Evolutionary conservation across 2,329 filamentous ascomycete genomes (phyloP).

Genomic region (Sporothrix schenckii): DNA sequence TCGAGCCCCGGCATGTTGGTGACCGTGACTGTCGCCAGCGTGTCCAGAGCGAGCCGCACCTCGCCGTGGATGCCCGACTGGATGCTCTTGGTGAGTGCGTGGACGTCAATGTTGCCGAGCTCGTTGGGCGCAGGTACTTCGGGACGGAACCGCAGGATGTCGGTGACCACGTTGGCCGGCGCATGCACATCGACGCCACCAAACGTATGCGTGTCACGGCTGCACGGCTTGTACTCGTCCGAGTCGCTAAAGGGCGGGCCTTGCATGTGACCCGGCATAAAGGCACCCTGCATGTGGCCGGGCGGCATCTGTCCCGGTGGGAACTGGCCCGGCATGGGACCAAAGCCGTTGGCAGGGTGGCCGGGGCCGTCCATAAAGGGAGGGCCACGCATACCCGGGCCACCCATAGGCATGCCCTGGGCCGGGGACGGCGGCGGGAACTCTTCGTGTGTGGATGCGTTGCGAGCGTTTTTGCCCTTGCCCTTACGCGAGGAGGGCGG

Average conservation of each 20-base stretch:
- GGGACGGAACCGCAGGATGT: conserved; percentile 70
- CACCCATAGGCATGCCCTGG: conserved; percentile 6
- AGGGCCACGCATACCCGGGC: background rate
- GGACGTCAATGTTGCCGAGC: conserved; percentile 85
- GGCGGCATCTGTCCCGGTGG: conserved; percentile 37
- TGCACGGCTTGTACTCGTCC: conserved; percentile 59
- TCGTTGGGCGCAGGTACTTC: conserved; percentile 75
- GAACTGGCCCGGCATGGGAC: conserved; percentile 13
- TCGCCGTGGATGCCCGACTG: conserved; percentile 89
- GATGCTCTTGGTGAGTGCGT: conserved; percentile 83
- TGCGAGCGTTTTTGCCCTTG: conserved; percentile 21
- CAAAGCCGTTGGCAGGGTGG: background rate
- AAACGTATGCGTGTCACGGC: conserved; percentile 60
- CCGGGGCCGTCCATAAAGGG: conserved; percentile 12
- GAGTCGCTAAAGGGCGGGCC: conserved; percentile 50
- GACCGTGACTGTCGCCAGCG: conserved; percentile 70
- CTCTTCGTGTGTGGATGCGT: conserved; percentile 14
- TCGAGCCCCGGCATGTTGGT: conserved; percentile 65
- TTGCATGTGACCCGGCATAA: conserved; percentile 37
- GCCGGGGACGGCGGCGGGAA: conserved; percentile 8
- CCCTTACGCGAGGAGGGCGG: conserved; percentile 22
- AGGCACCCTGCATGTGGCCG: conserved; percentile 32
- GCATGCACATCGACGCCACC: conserved; percentile 74
- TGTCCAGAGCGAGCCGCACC: conserved; percentile 86
- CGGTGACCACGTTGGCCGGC: conserved; percentile 64